Evolutionary conservation across 75 land plant genomes (phyloP).

Genomic region (Pinus taeda): DNA sequence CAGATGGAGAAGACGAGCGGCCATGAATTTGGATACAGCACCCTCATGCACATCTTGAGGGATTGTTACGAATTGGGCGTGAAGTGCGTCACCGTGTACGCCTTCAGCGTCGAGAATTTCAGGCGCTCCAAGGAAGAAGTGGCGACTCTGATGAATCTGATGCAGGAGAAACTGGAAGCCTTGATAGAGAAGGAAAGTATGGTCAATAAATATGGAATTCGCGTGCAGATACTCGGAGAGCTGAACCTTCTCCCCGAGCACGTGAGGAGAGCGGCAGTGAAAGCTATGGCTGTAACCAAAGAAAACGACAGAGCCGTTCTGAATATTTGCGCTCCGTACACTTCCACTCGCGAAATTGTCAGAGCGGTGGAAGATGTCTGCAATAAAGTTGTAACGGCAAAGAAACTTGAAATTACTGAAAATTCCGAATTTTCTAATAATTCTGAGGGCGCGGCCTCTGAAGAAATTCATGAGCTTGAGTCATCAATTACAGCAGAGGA

Average conservation of each 20-base stretch:
- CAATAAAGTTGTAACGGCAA: no score
- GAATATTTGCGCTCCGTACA: slow-evolving; percentile 42
- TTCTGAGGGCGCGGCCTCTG: no score
- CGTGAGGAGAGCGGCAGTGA: slow-evolving; percentile 23
- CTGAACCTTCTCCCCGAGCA: slow-evolving; percentile 24
- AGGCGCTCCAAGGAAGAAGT: slow-evolving; percentile 36
- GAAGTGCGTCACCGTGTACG: slow-evolving; percentile 38
- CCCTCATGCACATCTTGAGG: no score
- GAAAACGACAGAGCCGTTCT: slow-evolving; percentile 21
- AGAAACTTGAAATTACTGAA: no score
- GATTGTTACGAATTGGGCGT: slow-evolving; percentile 11
- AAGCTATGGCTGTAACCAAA: slow-evolving; percentile 26
- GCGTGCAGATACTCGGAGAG: slow-evolving; percentile 30
- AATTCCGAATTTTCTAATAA: no score
- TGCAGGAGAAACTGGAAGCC: no score
- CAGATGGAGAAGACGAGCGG: no score
- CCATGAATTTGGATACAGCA: no score
- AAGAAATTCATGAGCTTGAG: not conserved
- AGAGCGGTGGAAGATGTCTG: slow-evolving; percentile 11
- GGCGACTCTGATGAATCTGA: slow-evolving; percentile 23
- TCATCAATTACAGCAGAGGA: not conserved
- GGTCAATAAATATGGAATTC: slow-evolving; percentile 5
- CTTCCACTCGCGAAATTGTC: slow-evolving; percentile 40
- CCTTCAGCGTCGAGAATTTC: slow-evolving; percentile 58
- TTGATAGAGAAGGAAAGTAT: no score